phyloP scores from a whole-genome alignment of 345 rosid species.

The Brassica nigra region DNA sequence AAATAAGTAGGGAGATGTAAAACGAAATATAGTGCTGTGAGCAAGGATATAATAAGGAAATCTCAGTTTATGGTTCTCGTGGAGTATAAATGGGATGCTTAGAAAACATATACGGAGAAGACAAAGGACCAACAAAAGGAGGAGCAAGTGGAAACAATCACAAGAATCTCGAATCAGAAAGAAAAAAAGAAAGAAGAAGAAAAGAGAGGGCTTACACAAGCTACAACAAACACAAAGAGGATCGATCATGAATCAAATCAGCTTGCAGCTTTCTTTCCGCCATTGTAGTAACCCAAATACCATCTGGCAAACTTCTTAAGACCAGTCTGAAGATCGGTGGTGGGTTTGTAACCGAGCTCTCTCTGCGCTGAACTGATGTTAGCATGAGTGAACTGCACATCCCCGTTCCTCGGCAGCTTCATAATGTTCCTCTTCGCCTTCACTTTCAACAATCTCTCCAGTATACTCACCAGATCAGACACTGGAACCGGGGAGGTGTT shows the following conservation, averaged over 20 bases:
- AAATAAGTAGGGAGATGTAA: background rate
- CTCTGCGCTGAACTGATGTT: constrained; percentile 73
- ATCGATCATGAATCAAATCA: background rate
- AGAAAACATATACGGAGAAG: constrained; percentile 15
- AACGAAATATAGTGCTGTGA: background rate
- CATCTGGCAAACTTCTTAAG: constrained; percentile 89
- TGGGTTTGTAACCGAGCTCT: constrained; percentile 83
- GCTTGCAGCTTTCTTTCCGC: constrained; percentile 47
- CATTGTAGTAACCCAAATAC: constrained; percentile 72
- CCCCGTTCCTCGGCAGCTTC: constrained; percentile 89
- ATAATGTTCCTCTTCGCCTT: constrained; percentile 74
- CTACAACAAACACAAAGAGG: background rate
- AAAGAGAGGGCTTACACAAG: background rate
- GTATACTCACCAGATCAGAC: constrained; percentile 61
- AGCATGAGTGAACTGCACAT: constrained; percentile 92
- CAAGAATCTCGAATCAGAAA: constrained; percentile 35
- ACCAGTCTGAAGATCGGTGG: constrained; percentile 78
- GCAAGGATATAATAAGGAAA: background rate
- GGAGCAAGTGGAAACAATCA: constrained; percentile 35
- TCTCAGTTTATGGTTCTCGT: constrained; percentile 21
- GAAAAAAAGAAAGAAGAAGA: background rate
- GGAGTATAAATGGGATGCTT: constrained; percentile 19
- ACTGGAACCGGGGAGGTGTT: constrained; percentile 87
- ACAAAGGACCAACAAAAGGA: constrained; percentile 25
- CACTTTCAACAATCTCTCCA: constrained; percentile 78